Base-by-base conservation (phyloP, 208 protist species). In the Trypanosoma rangeli region DNA sequence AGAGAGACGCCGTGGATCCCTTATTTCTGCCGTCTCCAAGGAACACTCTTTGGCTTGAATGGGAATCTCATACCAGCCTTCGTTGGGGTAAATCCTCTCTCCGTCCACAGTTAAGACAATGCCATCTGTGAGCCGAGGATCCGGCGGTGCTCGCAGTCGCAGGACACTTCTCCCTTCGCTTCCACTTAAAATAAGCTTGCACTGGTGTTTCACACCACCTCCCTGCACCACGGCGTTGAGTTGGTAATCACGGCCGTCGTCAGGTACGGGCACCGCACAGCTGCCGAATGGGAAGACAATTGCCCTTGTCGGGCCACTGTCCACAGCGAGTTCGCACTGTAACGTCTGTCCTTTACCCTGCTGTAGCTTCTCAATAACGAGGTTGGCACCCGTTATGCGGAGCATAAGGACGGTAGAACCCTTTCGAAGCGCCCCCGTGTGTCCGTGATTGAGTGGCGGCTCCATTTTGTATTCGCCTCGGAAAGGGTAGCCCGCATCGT, bases 401-500 rank as follows among this genome's bases (percentile, higher is more conserved):
- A 93, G 78, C 20, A 68, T 70, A 22, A 95, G 74, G 49, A 75
- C 79, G 0, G 87, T 92, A 5, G 74, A 63, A 10, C 52, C 64
- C n/a, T 79, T 74, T 59, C 71, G 79, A 0, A 50, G 16, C 15
- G 80, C 78, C 8, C 85, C 90, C 64, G 79, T 84, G 77, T 95
- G 90, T 0, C 90, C 90, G 70, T 95, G 90, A 76, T 92, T 93
- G 58, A 95, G 80, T 46, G 49, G 68, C 42, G 80, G 67, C 18
- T 87, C 81, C 24, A 95, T 26, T 26, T 68, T 74, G 74, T 92
- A 85, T 59, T 81, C 76, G 0, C 90, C 90, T 10, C 87, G 82
- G 57, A 95, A 95, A 0, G 90, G 90, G 66, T 95, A 95, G 28
- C 80, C 83, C n/a, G 73, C 78, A 58, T 95, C 87, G 69, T 90